Base-by-base conservation (phyloP, 768 basidiomycete genomes). In the Serendipita sp. region DNA sequence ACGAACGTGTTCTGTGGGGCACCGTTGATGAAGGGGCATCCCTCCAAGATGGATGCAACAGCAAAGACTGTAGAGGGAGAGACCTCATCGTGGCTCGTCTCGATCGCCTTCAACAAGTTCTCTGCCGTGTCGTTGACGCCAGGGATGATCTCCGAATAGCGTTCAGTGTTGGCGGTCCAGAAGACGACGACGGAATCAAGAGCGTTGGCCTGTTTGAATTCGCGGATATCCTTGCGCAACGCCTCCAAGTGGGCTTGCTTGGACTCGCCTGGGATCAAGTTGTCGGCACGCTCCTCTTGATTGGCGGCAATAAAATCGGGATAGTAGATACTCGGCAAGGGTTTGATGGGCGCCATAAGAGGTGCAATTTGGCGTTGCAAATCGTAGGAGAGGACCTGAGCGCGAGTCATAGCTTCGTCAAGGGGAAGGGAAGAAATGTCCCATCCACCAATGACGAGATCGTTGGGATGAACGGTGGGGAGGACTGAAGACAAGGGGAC, bases 1-100 rank as follows among this genome's bases (percentile, higher is more conserved):
- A 99, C 93, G 70, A 97, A 97, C 2, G 95, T 96, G 82, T 99
- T 99, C 81, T 98, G 94, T 3, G 95, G 95, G 8, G 95, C 93
- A 60, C 95, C 95, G 72, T 97, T 97, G 72, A 98, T 83, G 80
- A 94, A 99, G 18, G 95, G 92, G 72, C 87, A 85, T 65, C 88
- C 88, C 76, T 98, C 95, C 69, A 97, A 86, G 73, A 98, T 95
- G 35, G 92, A 81, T 7, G 94, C 95, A 66, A 97, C 87, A 18
- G 95, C 95, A 72, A 97, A 98, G 69, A 98, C 73, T 54, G 93
- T 95, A 62, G 92, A 95, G 3, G 95, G 95, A 5, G 94, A 92
- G n/a, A 98, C 86, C 74, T 98, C 95, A 18, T 81, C 79, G 78
- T 98, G 94, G 13, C 91, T 93, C 3, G 72, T 67, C 75, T 87